Percentiles rank a stretch among this genome's conserved stretches.
Evolutionary conservation across 2,329 filamentous ascomycete genomes (phyloP).

Genomic region (Botrytis medusae): DNA sequence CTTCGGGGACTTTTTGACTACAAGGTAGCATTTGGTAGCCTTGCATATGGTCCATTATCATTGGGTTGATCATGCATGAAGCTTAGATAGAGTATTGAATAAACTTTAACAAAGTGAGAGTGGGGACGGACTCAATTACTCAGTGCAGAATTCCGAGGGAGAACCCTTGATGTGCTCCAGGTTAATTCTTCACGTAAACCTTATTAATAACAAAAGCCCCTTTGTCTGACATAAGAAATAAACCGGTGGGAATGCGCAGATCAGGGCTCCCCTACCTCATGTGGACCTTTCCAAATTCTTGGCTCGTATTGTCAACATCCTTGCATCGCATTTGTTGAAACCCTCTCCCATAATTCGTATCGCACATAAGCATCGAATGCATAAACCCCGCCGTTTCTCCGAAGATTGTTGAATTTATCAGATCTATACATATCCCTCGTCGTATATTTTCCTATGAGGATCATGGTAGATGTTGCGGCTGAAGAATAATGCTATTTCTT

Average conservation of each 20-base stretch:
- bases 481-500: conserved; percentile 10
- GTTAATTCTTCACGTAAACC: neutral
- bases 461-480: neutral
- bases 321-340: neutral
- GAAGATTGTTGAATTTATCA: neutral
- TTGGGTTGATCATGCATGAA: neutral
- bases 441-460: neutral
- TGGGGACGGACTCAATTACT: neutral
- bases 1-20: neutral
- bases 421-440: neutral
- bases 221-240: conserved; percentile 1
- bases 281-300: neutral
- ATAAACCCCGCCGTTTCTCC: neutral
- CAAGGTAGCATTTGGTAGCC: conserved; percentile 4
- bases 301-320: neutral
- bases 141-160: neutral
- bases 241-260: neutral
- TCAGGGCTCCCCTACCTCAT: neutral
- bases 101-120: neutral
- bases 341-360: neutral
- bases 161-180: neutral
- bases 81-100: neutral
- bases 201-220: neutral
- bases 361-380: neutral
- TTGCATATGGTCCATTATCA: neutral